Base-by-base conservation (phyloP, 2,329 filamentous ascomycete genomes). In the Epicoccum nigrum region DNA sequence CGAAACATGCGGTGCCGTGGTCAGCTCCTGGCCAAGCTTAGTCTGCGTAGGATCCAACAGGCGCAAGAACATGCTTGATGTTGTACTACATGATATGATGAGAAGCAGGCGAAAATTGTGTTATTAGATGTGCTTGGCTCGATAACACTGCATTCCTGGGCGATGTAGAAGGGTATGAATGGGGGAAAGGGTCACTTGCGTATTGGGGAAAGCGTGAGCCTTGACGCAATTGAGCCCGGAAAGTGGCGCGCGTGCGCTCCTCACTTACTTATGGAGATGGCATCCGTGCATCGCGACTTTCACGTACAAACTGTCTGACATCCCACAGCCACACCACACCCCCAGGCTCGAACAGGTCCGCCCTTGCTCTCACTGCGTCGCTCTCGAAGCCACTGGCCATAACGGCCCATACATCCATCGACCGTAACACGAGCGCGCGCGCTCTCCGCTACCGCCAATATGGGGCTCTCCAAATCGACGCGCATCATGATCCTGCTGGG, bases 401-500 rank as follows among this genome's bases (percentile, higher is more conserved):
- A 21, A 27, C 32, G 43, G 49, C 38, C 49, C 35, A 19, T 15
- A 15, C 8, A 35, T 7, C 16, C 17, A 23, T 23, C 17, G 13
- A 37, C 28, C 4, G 33, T 31, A 38, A 34, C 28, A 43, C 32
- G 38, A 43, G 39, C 38, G 38, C 23, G 35, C 49, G 55, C 54
- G 45, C 51, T 53, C 51, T 53, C 57, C 58, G 49, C 54, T 42
- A 58, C 45, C 54, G 63, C 62, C 51, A 51, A 52, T 60, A 95
- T 96, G 91, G 88, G 83, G 59, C 89, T 93, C 82, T 95, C 92
- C 69, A 99, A 99, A 76, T 89, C 88, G 62, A 90, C 88, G 65
- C 87, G 93, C 74, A 97, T 99, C 73, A 84, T 89, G 76, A 88
- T 97, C 73, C 90, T 99, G 82, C 86, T 99, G 72, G 88, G 79